Conservation (phyloP, 2,329 filamentous ascomycete genomes). For the Microdochium trichocladiopsis region DNA sequence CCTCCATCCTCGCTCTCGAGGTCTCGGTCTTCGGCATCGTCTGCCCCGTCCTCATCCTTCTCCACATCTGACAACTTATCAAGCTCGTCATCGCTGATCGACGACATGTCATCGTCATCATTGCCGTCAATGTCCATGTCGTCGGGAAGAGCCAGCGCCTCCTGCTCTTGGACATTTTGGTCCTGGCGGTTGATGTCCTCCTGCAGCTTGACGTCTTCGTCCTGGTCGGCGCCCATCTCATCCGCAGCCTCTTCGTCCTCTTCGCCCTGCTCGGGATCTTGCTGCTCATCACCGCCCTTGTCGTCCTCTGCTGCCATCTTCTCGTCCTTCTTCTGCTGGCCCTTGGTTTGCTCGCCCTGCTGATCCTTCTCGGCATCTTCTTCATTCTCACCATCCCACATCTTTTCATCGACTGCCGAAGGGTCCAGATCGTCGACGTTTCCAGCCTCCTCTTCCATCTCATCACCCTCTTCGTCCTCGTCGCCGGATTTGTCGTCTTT, state of each 20-base stretch:
- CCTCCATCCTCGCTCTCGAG: conserved; percentile 31
- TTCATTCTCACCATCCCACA: conserved; percentile 88
- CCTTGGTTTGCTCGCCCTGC: conserved; percentile 65
- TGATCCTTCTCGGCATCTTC: conserved; percentile 79
- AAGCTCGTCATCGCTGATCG: conserved; percentile 47
- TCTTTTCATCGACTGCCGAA: conserved; percentile 91
- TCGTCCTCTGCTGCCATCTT: conserved; percentile 44
- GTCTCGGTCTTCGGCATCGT: conserved; percentile 25
- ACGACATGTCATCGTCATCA: conserved; percentile 44
- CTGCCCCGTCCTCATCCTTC: conserved; percentile 35
- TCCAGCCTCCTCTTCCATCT: conserved; percentile 84
- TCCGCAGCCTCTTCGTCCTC: conserved; percentile 39
- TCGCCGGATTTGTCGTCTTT: conserved; percentile 55
- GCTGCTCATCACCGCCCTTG: conserved; percentile 48
- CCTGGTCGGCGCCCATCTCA: conserved; percentile 33
- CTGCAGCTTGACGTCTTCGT: conserved; percentile 51
- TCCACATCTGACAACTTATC: conserved; percentile 48
- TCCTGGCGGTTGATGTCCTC: conserved; percentile 56
- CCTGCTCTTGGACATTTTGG: conserved; percentile 73
- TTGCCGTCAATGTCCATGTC: conserved; percentile 78
- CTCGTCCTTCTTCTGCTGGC: conserved; percentile 58
- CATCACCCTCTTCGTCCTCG: conserved; percentile 59
- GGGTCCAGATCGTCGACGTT: conserved; percentile 88
- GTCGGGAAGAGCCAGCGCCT: conserved; percentile 77
- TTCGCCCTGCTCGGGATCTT: conserved; percentile 24